phyloP scores from a whole-genome alignment of 345 rosid genomes.

The Euphorbia peplus region DNA sequence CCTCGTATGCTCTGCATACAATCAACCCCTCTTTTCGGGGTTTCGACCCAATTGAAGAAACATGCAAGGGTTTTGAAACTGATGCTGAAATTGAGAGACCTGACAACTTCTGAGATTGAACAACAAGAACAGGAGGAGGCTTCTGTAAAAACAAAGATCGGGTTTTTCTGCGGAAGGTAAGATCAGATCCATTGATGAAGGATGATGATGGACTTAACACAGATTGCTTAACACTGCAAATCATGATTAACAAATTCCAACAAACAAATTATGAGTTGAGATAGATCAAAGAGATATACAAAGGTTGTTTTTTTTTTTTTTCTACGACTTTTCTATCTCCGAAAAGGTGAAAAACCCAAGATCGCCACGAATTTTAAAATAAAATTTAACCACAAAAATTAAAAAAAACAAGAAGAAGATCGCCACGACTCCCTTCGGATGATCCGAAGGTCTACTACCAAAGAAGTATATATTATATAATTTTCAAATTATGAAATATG shows the following conservation, averaged over 20 bases:
- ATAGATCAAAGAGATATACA: constrained; percentile 3
- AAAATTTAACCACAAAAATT: not conserved
- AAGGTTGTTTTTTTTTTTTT: not conserved
- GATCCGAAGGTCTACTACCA: not conserved
- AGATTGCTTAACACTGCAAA: constrained; percentile 39
- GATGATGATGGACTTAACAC: constrained; percentile 28
- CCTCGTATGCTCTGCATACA: constrained; percentile 81
- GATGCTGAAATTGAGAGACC: no score
- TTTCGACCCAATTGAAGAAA: constrained; percentile 39
- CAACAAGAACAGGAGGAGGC: no score
- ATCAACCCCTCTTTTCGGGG: constrained; percentile 30
- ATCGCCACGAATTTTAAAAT: not conserved
- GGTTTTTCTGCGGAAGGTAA: constrained; percentile 31
- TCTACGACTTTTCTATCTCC: not conserved
- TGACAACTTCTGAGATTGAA: no score
- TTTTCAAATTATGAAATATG: not conserved
- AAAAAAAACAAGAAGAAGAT: not conserved
- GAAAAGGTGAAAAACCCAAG: not conserved
- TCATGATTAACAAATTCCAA: constrained; percentile 31
- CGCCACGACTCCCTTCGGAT: not conserved
- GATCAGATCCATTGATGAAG: constrained; percentile 45
- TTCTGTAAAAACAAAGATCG: constrained; percentile 44
- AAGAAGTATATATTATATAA: constrained; percentile 1
- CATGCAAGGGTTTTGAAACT: constrained; percentile 58
- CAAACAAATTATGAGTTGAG: not conserved